Evolutionary conservation across 2,329 filamentous ascomycete species (phyloP).

Genomic region (Furcasterigmium sp.): DNA sequence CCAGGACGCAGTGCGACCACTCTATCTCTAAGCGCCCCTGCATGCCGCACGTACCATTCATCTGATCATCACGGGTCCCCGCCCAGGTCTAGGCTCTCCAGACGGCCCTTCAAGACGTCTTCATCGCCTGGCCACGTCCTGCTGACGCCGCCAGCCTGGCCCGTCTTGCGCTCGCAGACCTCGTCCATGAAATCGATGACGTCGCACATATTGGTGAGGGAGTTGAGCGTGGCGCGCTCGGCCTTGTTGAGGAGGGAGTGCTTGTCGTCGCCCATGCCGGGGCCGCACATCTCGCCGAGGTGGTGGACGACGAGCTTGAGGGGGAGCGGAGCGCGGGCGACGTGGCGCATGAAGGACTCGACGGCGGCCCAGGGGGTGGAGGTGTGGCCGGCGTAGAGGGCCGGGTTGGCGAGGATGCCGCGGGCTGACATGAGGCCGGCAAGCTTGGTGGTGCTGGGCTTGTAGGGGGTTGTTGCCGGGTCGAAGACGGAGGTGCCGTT

Average conservation of each 20-base stretch:
- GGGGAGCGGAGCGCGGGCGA: slow-evolving; percentile 52
- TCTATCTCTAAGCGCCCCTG: too few species aligned
- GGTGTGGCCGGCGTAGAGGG: slow-evolving; percentile 53
- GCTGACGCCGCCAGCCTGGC: slow-evolving; percentile 7
- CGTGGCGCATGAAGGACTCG: slow-evolving; percentile 56
- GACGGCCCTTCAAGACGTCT: slow-evolving; percentile 3
- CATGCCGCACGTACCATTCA: too few species aligned
- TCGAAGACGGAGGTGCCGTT: slow-evolving; percentile 6
- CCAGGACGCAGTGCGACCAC: too few species aligned
- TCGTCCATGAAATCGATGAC: slow-evolving; percentile 57
- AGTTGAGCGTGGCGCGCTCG: slow-evolving; percentile 46
- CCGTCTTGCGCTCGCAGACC: slow-evolving; percentile 26
- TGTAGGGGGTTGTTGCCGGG: slow-evolving; percentile 7
- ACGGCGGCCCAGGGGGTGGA: slow-evolving; percentile 59
- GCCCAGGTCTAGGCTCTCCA: slow-evolving; percentile 6
- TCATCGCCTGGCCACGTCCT: background rate
- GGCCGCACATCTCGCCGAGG: slow-evolving; percentile 59
- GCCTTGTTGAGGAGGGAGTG: slow-evolving; percentile 47
- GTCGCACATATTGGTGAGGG: slow-evolving; percentile 48
- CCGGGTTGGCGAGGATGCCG: slow-evolving; percentile 62
- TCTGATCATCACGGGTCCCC: background rate
- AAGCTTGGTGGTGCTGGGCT: slow-evolving; percentile 41
- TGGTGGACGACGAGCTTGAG: slow-evolving; percentile 62
- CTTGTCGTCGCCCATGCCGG: slow-evolving; percentile 50
- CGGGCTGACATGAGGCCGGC: slow-evolving; percentile 66